Conservation (phyloP, 176 grass and related monocot species). For the Calamus simplicifolius region DNA sequence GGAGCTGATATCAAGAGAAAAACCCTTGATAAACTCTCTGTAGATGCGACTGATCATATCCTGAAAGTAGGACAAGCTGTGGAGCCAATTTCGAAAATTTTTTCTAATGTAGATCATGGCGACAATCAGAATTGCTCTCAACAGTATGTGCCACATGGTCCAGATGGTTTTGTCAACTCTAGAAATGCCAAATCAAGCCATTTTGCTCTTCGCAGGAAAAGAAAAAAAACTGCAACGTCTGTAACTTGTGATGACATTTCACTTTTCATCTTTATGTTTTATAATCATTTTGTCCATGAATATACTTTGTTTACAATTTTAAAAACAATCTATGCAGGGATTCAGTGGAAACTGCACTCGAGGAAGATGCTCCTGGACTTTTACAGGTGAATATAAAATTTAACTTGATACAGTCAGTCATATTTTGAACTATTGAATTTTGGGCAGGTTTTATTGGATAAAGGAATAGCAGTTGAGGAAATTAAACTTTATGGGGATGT, state of each 20-base stretch:
- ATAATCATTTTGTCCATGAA: neutral
- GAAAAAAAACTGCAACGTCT: slow-evolving; percentile 79
- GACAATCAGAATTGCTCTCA: neutral
- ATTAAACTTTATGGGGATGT: slow-evolving; percentile 76
- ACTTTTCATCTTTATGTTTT: neutral
- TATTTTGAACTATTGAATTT: slow-evolving; percentile 13
- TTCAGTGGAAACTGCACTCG: slow-evolving; percentile 74
- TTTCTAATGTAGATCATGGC: neutral
- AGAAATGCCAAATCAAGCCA: slow-evolving; percentile 1
- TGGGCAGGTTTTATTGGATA: slow-evolving; percentile 63
- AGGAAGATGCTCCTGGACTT: slow-evolving; percentile 98
- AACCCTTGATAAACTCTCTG: slow-evolving; percentile 6
- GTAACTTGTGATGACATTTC: slow-evolving; percentile 19
- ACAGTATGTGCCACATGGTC: neutral
- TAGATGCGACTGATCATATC: neutral
- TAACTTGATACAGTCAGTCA: slow-evolving; percentile 9
- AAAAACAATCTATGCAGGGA: slow-evolving; percentile 38
- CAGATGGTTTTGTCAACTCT: neutral
- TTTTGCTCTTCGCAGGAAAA: slow-evolving; percentile 38
- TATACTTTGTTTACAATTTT: too few relatives aligned
- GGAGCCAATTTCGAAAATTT: neutral
- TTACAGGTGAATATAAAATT: slow-evolving; percentile 43
- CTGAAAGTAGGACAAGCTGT: neutral
- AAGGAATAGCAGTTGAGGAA: slow-evolving; percentile 63
- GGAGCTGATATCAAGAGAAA: slow-evolving; percentile 4